phyloP scores from a whole-genome alignment of 306 rosid species.

The Ormosia emarginata region DNA sequence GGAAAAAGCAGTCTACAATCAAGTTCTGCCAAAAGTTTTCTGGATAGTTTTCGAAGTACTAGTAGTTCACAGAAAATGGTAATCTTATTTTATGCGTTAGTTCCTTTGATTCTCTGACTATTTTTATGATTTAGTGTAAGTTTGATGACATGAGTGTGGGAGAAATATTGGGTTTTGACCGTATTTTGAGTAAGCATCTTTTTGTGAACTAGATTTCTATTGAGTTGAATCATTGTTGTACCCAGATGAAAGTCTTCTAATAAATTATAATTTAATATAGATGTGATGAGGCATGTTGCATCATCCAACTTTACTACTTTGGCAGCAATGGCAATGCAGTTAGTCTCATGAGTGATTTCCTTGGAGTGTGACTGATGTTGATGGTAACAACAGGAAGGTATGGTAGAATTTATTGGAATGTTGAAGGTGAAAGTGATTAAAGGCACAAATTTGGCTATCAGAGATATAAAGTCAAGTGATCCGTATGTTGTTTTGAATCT shows the following conservation, averaged over 20 bases:
- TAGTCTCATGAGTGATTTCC: constrained; percentile 19
- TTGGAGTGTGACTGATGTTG: constrained; percentile 39
- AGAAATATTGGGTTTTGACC: constrained; percentile 12
- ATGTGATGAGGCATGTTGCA: constrained; percentile 24
- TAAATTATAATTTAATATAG: constrained; percentile 16
- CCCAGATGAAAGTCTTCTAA: constrained; percentile 1
- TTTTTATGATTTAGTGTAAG: not conserved
- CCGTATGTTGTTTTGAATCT: constrained; percentile 89
- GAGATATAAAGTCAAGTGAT: constrained; percentile 97
- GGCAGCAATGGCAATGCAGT: constrained; percentile 12
- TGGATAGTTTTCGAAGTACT: constrained; percentile 59
- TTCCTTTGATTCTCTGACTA: constrained; percentile 23
- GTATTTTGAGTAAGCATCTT: not conserved
- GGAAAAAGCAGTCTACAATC: constrained; percentile 47
- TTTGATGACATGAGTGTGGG: not conserved
- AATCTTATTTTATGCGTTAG: constrained; percentile 22
- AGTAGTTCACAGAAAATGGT: constrained; percentile 56
- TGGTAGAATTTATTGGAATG: constrained; percentile 90
- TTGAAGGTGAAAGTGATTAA: constrained; percentile 85
- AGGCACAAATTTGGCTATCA: constrained; percentile 86
- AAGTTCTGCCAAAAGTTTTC: constrained; percentile 50
- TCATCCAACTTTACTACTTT: constrained; percentile 21
- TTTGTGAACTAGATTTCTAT: constrained; percentile 12
- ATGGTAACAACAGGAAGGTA: constrained; percentile 68
- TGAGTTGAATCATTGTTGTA: constrained; percentile 5